These are phyloP conservation scores for Paradendryphiella salina DNA, from an alignment of 2,329 filamentous ascomycete genomes.

Conservation along the genomic window DNA sequence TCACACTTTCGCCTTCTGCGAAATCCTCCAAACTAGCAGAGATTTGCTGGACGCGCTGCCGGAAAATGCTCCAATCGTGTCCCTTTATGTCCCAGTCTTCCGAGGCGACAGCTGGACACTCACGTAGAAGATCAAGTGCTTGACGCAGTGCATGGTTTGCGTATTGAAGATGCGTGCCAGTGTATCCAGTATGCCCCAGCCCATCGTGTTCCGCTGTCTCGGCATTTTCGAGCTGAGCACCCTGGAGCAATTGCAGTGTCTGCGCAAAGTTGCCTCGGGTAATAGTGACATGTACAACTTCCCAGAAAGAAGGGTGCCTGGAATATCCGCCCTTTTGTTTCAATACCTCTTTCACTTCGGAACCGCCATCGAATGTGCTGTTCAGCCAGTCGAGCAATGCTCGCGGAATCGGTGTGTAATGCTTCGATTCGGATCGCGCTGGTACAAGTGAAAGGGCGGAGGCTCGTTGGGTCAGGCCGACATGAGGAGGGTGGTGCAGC, in stretches of 20 bases:
- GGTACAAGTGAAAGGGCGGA: constrained; percentile 34
- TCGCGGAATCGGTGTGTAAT: constrained; percentile 65
- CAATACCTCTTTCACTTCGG: constrained; percentile 68
- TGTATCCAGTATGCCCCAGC: constrained; percentile 68
- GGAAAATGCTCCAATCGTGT: constrained; percentile 81
- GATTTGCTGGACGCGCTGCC: constrained; percentile 71
- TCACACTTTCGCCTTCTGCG: constrained; percentile 70
- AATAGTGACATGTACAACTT: constrained; percentile 69
- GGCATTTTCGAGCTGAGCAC: constrained; percentile 78
- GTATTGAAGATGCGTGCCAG: constrained; percentile 74
- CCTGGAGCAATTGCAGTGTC: constrained; percentile 68
- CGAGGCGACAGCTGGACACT: constrained; percentile 68
- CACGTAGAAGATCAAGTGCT: constrained; percentile 69
- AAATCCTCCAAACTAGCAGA: constrained; percentile 74
- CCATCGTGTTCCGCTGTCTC: constrained; percentile 66
- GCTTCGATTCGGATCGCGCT: constrained; percentile 26
- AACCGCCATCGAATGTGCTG: constrained; percentile 69
- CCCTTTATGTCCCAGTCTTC: constrained; percentile 82
- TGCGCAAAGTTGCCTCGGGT: constrained; percentile 73
- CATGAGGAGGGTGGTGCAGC: constrained; percentile 66
- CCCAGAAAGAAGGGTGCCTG: constrained; percentile 80
- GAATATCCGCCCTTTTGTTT: constrained; percentile 71
- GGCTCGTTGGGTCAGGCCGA: constrained; percentile 26
- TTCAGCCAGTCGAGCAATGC: constrained; percentile 83
- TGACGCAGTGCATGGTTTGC: constrained; percentile 72